These are phyloP conservation scores for Pyronema domesticum DNA, from an alignment of 495 filamentous ascomycete species.

Conservation along the genomic window DNA sequence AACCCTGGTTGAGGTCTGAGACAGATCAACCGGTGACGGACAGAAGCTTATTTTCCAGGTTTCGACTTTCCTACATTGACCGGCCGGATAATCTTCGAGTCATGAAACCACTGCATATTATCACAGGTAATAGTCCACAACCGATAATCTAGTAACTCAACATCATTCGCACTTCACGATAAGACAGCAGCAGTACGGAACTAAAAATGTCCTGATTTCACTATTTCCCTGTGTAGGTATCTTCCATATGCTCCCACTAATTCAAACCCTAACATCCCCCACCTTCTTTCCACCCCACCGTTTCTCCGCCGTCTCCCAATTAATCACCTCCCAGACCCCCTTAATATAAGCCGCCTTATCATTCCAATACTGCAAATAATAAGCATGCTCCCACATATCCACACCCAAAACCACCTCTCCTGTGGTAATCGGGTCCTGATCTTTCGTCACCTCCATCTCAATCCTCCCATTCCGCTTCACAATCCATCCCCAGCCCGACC, in stretches of 20 bases:
- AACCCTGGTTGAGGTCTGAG: no score
- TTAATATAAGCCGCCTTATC: constrained; percentile 93
- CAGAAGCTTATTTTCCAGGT: no score
- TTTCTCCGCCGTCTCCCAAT: constrained; percentile 88
- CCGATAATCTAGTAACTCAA: no score
- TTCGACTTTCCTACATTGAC: no score
- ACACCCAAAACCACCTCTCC: constrained; percentile 71
- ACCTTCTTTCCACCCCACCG: constrained; percentile 34
- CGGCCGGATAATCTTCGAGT: no score
- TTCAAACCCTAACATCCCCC: not conserved
- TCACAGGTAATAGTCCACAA: no score
- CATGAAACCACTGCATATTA: no score
- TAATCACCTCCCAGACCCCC: constrained; percentile 90
- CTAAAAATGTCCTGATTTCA: no score
- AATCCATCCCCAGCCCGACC: constrained; percentile 90
- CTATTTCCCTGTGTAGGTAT: not conserved
- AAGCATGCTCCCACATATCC: constrained; percentile 94
- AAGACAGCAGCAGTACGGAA: no score
- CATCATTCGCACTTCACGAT: no score
- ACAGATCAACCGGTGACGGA: no score
- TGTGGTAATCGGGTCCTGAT: constrained; percentile 83
- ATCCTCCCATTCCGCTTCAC: constrained; percentile 66
- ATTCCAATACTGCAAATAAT: constrained; percentile 69
- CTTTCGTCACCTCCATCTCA: constrained; percentile 60
- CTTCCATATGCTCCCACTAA: not conserved